A percentile compares a stretch with the other conserved stretches of the same genome.
These are phyloP conservation scores for Kregervanrija pseudodelftensis DNA, from an alignment of 805 yeast species.

Conservation along the genomic window DNA sequence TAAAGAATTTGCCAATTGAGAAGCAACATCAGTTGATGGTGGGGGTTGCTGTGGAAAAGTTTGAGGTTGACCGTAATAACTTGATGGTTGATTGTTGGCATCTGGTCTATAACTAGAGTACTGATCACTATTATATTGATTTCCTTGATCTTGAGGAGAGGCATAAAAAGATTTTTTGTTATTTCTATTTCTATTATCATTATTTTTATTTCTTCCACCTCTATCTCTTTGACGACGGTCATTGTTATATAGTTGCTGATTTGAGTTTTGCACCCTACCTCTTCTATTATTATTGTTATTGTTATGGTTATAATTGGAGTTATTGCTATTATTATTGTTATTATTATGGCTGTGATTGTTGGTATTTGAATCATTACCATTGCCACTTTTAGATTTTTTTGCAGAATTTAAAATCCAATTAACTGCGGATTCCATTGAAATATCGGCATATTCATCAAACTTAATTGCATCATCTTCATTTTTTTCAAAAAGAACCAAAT, in stretches of 20 bases:
- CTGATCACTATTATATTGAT: slow-evolving; percentile 6
- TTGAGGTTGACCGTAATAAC: slow-evolving; percentile 10
- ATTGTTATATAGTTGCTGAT: slow-evolving; percentile 3
- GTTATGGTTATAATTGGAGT: slow-evolving; percentile 2
- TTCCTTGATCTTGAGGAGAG: slow-evolving; percentile 7
- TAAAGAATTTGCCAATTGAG: slow-evolving; percentile 13
- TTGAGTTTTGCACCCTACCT: slow-evolving; percentile 5
- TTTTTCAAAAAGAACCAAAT: slow-evolving; percentile 66
- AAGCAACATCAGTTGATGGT: slow-evolving; percentile 3
- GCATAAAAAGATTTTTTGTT: neutral
- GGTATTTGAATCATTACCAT: neutral
- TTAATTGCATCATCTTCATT: slow-evolving; percentile 65
- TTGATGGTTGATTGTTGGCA: slow-evolving; percentile 4
- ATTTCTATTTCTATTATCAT: slow-evolving; percentile 1
- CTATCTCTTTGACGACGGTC: slow-evolving; percentile 6
- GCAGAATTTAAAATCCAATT: slow-evolving; percentile 40
- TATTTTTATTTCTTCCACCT: neutral
- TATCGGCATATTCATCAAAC: slow-evolving; percentile 74
- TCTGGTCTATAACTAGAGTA: slow-evolving; percentile 7
- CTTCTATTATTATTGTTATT: slow-evolving; percentile 8
- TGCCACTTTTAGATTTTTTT: slow-evolving; percentile 20
- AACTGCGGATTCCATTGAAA: slow-evolving; percentile 62
- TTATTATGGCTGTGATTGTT: slow-evolving; percentile 4
- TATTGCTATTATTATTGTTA: slow-evolving; percentile 3
- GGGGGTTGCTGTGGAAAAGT: slow-evolving; percentile 14